Conservation (phyloP, 768 basidiomycete genomes). For the Imleria badia region DNA sequence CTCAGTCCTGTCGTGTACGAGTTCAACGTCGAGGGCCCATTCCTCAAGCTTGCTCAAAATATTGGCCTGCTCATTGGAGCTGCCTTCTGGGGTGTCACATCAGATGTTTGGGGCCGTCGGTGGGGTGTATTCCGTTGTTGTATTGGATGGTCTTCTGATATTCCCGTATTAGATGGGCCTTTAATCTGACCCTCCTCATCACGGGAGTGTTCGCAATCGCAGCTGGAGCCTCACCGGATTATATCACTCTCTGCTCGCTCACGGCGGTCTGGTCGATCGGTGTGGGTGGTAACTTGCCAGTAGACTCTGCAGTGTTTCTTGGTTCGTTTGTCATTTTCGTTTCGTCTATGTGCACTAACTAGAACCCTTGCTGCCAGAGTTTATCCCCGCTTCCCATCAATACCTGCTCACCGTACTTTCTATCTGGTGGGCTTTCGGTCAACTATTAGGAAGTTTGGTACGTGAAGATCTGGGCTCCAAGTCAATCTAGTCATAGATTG, state of each 20-base stretch:
- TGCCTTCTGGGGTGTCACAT: slow-evolving; percentile 64
- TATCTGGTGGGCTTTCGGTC: slow-evolving; percentile 80
- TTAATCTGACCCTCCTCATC: slow-evolving; percentile 70
- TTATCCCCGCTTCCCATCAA: slow-evolving; percentile 69
- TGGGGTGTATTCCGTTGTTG: slow-evolving; percentile 20
- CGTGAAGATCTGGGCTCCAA: not conserved
- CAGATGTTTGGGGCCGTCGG: slow-evolving; percentile 73
- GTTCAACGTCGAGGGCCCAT: slow-evolving; percentile 59
- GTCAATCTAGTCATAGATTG: not conserved
- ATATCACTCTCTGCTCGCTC: slow-evolving; percentile 49
- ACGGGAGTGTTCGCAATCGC: slow-evolving; percentile 64
- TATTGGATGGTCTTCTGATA: slow-evolving; percentile 4
- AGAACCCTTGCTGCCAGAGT: slow-evolving; percentile 42
- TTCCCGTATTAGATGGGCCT: slow-evolving; percentile 52
- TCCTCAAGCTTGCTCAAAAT: slow-evolving; percentile 68
- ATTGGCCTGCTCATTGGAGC: slow-evolving; percentile 71
- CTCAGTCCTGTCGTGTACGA: slow-evolving; percentile 63
- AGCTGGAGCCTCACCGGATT: slow-evolving; percentile 59
- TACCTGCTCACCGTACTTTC: slow-evolving; percentile 74
- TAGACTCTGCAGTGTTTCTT: slow-evolving; percentile 75
- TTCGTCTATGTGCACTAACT: not conserved
- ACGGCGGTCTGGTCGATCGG: slow-evolving; percentile 63
- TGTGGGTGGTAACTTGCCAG: slow-evolving; percentile 72
- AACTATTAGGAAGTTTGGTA: slow-evolving; percentile 57
- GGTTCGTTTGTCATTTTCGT: slow-evolving; percentile 39